phyloP scores from a whole-genome alignment of 352 stramenopile genomes.

The Phytophthora tubulina region DNA sequence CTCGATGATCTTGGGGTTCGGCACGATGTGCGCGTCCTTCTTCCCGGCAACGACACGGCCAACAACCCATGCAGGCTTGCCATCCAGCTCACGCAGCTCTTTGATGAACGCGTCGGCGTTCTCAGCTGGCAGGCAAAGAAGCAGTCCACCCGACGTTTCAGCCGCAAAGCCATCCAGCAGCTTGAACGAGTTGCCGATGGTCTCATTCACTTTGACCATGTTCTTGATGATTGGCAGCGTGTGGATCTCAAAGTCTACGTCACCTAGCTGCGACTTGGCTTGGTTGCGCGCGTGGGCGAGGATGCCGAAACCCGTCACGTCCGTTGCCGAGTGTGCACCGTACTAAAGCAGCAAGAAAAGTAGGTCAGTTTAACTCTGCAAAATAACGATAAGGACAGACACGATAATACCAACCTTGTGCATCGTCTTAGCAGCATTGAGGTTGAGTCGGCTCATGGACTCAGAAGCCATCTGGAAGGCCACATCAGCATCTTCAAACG shows the following conservation, averaged over 20 bases:
- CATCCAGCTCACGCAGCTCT: constrained; percentile 90
- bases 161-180: constrained; percentile 92
- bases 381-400: background rate
- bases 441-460: constrained; percentile 95
- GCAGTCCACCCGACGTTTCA: constrained; percentile 95
- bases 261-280: constrained; percentile 89
- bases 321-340: constrained; percentile 92
- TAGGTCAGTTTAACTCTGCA: background rate
- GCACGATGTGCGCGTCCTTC: constrained; percentile 71
- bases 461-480: constrained; percentile 93
- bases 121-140: constrained; percentile 91
- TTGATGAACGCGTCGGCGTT: constrained; percentile 89
- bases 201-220: constrained; percentile 90
- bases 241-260: constrained; percentile 94
- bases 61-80: constrained; percentile 93
- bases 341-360: constrained; percentile 58
- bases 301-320: constrained; percentile 97
- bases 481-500: constrained; percentile 74
- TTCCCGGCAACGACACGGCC: constrained; percentile 87
- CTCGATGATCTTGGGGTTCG: constrained; percentile 64
- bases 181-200: constrained; percentile 93
- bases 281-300: constrained; percentile 95
- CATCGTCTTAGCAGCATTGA: constrained; percentile 93
- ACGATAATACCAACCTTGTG: constrained; percentile 59
- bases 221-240: constrained; percentile 94